Conservation (phyloP, 495 filamentous ascomycete species). For the Rusavskia elegans region DNA sequence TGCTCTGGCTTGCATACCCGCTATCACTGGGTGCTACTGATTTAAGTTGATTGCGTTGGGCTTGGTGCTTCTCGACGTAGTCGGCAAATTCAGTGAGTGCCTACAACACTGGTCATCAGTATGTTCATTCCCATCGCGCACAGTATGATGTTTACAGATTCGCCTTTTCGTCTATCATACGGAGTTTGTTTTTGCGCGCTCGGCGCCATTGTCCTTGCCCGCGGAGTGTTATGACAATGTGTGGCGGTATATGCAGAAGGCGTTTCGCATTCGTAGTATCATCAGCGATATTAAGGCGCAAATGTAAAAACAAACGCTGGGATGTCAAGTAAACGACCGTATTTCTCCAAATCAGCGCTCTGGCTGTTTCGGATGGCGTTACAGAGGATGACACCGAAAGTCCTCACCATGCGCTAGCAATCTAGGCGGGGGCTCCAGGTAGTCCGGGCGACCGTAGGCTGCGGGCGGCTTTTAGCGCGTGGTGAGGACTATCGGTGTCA, state of each 20-base stretch:
- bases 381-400: no score
- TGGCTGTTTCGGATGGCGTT: background rate
- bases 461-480: no score
- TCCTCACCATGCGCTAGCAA: no score
- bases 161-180: conserved; percentile 72
- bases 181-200: conserved; percentile 43
- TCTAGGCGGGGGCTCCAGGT: no score
- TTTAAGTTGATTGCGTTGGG: conserved; percentile 37
- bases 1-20: conserved; percentile 27
- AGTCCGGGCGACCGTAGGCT: no score
- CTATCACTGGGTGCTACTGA: conserved; percentile 25
- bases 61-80: conserved; percentile 90
- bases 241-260: background rate
- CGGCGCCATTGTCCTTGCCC: conserved; percentile 27
- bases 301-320: no score
- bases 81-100: conserved; percentile 95
- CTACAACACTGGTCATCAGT: conserved; percentile 24
- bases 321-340: background rate
- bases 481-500: no score
- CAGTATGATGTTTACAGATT: conserved; percentile 41
- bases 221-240: background rate
- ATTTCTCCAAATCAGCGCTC: background rate
- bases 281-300: background rate
- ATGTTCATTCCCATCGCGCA: conserved; percentile 2
- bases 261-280: conserved; percentile 13